phyloP scores from a whole-genome alignment of 495 filamentous ascomycete species.

The Lasiosphaeris hirsuta region DNA sequence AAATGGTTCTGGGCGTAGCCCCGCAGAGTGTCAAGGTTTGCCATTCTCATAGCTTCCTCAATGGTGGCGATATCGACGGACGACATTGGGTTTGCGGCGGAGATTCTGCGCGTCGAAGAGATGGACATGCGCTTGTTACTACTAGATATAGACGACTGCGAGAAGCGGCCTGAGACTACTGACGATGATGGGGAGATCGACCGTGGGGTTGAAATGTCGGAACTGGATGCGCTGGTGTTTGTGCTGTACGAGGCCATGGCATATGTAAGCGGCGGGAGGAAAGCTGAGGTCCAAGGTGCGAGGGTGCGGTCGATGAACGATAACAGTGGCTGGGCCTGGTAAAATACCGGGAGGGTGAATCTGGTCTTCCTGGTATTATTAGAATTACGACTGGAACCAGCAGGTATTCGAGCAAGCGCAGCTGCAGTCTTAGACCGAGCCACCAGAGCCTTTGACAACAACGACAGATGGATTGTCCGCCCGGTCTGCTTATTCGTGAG shows the following conservation, averaged over 20 bases:
- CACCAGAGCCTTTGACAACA: constrained; percentile 16
- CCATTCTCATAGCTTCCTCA: constrained; percentile 52
- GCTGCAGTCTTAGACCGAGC: constrained; percentile 13
- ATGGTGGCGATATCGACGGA: constrained; percentile 50
- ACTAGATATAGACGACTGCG: constrained; percentile 48
- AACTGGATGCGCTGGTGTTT: constrained; percentile 37
- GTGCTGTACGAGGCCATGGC: constrained; percentile 49
- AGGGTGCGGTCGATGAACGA: constrained; percentile 19
- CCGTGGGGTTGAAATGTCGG: constrained; percentile 53
- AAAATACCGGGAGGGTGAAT: constrained; percentile 13
- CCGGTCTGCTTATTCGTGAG: constrained; percentile 12
- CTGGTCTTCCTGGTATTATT: constrained; percentile 5
- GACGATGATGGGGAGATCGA: constrained; percentile 50
- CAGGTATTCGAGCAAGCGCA: constrained; percentile 6
- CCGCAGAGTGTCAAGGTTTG: constrained; percentile 48
- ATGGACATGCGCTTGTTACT: constrained; percentile 49
- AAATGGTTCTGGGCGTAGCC: constrained; percentile 53
- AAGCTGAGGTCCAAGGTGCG: constrained; percentile 23
- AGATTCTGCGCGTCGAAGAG: constrained; percentile 45
- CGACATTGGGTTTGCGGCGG: constrained; percentile 52
- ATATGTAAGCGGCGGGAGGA: constrained; percentile 23
- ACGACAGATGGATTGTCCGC: constrained; percentile 5
- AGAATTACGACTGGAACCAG: constrained; percentile 13
- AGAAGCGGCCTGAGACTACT: constrained; percentile 45
- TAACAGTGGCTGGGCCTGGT: constrained; percentile 12